phyloP scores from a whole-genome alignment of 306 rosid species.

The Inga leiocalycina region DNA sequence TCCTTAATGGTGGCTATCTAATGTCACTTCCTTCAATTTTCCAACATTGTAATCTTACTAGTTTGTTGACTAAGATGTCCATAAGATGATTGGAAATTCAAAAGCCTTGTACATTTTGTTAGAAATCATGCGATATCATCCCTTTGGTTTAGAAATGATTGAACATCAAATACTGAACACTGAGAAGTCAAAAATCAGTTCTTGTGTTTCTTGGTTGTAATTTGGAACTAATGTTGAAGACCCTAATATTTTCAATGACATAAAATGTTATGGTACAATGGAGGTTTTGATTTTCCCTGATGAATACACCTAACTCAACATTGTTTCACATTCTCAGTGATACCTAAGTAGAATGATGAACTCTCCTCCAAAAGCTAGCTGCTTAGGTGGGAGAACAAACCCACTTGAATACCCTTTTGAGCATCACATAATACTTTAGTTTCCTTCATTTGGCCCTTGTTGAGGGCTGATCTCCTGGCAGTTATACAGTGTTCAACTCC shows the following conservation, averaged over 20 bases:
- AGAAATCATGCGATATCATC: slow-evolving; percentile 1
- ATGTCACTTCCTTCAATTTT: slow-evolving; percentile 1
- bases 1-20: slow-evolving; percentile 1
- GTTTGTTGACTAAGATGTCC: neutral
- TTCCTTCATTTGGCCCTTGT: neutral
- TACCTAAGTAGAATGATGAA: too few relatives aligned
- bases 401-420: too few relatives aligned
- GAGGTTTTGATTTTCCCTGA: slow-evolving; percentile 7
- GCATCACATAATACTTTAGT: neutral
- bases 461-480: neutral
- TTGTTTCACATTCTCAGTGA: slow-evolving; percentile 4
- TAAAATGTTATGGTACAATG: slow-evolving; percentile 19
- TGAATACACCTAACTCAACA: slow-evolving; percentile 2
- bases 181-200: neutral
- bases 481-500: neutral
- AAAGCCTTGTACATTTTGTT: slow-evolving; percentile 18
- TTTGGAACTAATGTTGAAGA: slow-evolving; percentile 17
- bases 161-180: neutral
- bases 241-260: neutral
- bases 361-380: too few relatives aligned
- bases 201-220: slow-evolving; percentile 10
- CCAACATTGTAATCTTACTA: neutral
- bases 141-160: slow-evolving; percentile 16
- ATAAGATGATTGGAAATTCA: slow-evolving; percentile 1
- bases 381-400: too few relatives aligned